Conservation (phyloP, 2,329 filamentous ascomycete species). For the Arthrocladium fulminans region DNA sequence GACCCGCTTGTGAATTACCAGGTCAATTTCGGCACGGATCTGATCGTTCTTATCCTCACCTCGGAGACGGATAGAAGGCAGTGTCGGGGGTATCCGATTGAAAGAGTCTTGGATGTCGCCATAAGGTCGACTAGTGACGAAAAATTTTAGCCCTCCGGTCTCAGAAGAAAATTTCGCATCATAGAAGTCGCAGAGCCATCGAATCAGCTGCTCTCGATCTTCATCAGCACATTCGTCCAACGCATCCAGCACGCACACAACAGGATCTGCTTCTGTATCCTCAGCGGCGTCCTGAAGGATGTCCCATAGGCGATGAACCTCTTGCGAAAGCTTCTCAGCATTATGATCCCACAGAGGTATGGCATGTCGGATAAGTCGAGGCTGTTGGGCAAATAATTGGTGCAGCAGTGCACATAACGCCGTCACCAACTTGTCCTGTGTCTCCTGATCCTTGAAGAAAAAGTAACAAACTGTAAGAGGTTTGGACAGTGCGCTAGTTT, state of each 20-base stretch:
- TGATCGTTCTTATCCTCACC: conserved; percentile 20
- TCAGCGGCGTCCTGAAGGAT: conserved; percentile 4
- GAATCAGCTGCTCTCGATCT: conserved; percentile 8
- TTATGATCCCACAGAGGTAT: conserved; percentile 10
- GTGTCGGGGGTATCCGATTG: conserved; percentile 16
- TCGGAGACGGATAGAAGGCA: conserved; percentile 13
- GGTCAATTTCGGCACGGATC: conserved; percentile 21
- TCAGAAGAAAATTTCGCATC: not conserved
- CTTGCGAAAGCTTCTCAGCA: conserved; percentile 7
- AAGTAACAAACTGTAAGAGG: conserved; percentile 23
- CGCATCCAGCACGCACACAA: conserved; percentile 16
- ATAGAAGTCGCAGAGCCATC: conserved; percentile 9
- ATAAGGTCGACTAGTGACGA: conserved; percentile 28
- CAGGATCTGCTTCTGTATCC: conserved; percentile 4
- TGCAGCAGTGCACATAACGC: conserved; percentile 32
- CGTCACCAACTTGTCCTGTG: conserved; percentile 25
- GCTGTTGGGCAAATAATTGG: conserved; percentile 28
- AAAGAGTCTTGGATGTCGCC: conserved; percentile 21
- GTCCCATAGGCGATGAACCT: conserved; percentile 10
- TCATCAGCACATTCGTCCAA: conserved; percentile 14
- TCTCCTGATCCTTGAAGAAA: conserved; percentile 33
- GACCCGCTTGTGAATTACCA: conserved; percentile 18
- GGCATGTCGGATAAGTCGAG: conserved; percentile 22
- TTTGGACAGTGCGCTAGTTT: not conserved
- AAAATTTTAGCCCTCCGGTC: conserved; percentile 18